phyloP scores from a whole-genome alignment of 108 stramenopile genomes.

The Nitzschia putrida region DNA sequence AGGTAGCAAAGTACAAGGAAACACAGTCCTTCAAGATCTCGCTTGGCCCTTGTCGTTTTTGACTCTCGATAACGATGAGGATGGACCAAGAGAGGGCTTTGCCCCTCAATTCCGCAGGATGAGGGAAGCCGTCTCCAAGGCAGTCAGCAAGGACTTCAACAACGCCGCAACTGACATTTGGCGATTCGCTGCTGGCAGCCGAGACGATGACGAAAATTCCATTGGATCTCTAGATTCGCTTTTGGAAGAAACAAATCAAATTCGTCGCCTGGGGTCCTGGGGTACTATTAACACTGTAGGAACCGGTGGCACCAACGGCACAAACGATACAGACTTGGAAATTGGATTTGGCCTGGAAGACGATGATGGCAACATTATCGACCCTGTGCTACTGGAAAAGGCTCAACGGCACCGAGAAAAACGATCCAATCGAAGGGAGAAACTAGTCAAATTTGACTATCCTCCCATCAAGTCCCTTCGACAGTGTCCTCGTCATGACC shows the following conservation, averaged over 20 bases:
- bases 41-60: constrained; percentile 16
- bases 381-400: constrained; percentile 28
- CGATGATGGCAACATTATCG: constrained; percentile 41
- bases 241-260: constrained; percentile 34
- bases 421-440: constrained; percentile 16
- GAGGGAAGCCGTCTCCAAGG: constrained; percentile 15
- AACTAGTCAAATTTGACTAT: constrained; percentile 75
- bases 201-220: constrained; percentile 33
- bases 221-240: constrained; percentile 29
- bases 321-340: constrained; percentile 2
- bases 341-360: constrained; percentile 18
- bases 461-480: constrained; percentile 72
- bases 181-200: constrained; percentile 21
- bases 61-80: not conserved
- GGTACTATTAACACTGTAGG: constrained; percentile 34
- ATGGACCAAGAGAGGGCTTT: constrained; percentile 2
- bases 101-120: constrained; percentile 2
- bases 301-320: constrained; percentile 25
- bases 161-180: constrained; percentile 19
- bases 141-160: constrained; percentile 9
- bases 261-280: constrained; percentile 47
- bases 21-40: constrained; percentile 6
- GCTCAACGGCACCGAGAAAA: constrained; percentile 17
- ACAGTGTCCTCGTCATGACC: constrained; percentile 63
- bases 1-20: not conserved